Percentiles rank a stretch among this genome's conserved stretches.
Evolutionary conservation across 2,329 filamentous ascomycete genomes (phyloP).

Genomic region (Cladosporium oxysporum): DNA sequence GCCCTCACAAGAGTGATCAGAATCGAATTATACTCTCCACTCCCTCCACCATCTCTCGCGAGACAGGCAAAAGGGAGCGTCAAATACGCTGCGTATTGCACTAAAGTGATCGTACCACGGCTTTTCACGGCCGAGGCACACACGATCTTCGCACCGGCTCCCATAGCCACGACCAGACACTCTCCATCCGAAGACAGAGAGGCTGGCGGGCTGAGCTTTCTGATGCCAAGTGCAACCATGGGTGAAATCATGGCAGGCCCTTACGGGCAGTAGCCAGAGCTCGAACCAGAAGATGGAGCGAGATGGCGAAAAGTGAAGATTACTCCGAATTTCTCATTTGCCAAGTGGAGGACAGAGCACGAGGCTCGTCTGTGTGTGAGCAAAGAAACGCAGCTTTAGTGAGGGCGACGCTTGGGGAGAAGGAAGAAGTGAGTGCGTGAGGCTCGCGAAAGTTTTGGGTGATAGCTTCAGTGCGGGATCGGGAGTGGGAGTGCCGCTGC

Average conservation of each 20-base stretch:
- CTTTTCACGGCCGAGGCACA: conserved; percentile 44
- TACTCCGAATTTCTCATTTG: conserved; percentile 99
- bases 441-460: conserved; percentile 44
- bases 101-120: conserved; percentile 66
- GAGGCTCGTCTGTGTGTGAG: conserved; percentile 66
- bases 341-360: conserved; percentile 42
- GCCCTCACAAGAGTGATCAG: conserved; percentile 86
- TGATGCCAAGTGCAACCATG: conserved; percentile 87
- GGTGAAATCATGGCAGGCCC: conserved; percentile 75
- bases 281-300: conserved; percentile 22
- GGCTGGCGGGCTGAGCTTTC: conserved; percentile 65
- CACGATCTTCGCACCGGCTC: conserved; percentile 95
- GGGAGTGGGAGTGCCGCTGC: conserved; percentile 8
- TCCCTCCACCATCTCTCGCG: conserved; percentile 33
- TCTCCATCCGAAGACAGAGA: conserved; percentile 21
- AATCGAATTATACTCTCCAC: conserved; percentile 75
- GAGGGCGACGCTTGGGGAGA: conserved; percentile 73
- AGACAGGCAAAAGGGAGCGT: conserved; percentile 25
- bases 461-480: conserved; percentile 5
- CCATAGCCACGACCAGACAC: conserved; percentile 63
- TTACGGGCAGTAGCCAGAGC: conserved; percentile 70
- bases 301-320: conserved; percentile 64
- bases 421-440: conserved; percentile 35
- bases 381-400: conserved; percentile 96
- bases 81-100: conserved; percentile 88